Evolutionary conservation across 176 grass and related monocot species (phyloP), one percentile per base, ranked within the genome.

Genomic region (Cenchrus fungigraminus): DNA sequence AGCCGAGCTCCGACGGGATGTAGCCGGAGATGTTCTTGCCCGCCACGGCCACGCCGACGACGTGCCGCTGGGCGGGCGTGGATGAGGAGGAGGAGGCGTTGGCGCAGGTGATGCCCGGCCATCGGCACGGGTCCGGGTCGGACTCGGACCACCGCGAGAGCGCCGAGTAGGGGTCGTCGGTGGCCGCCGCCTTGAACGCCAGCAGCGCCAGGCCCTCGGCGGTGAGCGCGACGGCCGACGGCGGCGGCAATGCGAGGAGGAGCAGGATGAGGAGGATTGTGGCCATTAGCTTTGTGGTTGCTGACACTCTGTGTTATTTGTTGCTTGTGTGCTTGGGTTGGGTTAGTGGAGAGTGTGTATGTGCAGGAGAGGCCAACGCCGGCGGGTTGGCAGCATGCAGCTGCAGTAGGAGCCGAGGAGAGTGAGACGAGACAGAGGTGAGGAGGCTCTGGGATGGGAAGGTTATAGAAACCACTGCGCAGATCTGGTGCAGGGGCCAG

Each of bases 1-100:
- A 85, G 10, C 97, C 97, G 47, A 98, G 82, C 88, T 95, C 93
- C 0, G 97, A 94, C 0, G 97, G 97, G 76, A 98, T 91, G 82
- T 95, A 94, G 0, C 97, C 97, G 8, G 97, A 89, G 52, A 98
- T 56, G 86, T 98, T 98, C 87, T 91, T 95, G 0, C 92, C 91
- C 0, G 97, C 91, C 14, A 98, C 74, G 22, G 93, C 91, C n/a
- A 98, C 3, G 16, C 91, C 86, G 9, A 98, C 88, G 42, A 98
- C 96, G 68, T 74, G 90, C 73, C 76, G 87, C 68, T 31, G 4
- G 8, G 8, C 13, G 6, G 82, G 0, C 37, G 37, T 4, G 37
- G 37, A 40, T 3, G 34, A 2, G 2, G 37, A 40, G 3, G 91
- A 84, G 2, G 95, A 78, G 25, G 85, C 20, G 66, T 98, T 98